Percentiles rank a stretch among this genome's conserved stretches.
phyloP scores from a whole-genome alignment of 1,284 basidiomycete species.

The Sporisorium graminicola region DNA sequence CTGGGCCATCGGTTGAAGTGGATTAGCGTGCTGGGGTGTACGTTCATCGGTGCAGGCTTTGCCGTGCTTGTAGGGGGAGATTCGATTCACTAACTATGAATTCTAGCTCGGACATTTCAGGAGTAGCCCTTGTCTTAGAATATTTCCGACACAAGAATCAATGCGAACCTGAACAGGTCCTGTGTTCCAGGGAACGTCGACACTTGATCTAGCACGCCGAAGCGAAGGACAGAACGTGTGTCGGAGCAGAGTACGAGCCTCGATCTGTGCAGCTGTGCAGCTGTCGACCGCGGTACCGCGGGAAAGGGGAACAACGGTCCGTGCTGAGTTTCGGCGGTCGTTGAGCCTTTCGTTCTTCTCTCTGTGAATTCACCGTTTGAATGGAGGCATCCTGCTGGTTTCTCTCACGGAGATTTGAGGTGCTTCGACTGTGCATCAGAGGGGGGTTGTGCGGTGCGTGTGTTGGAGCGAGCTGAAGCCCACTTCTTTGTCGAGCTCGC shows the following conservation, averaged over 20 bases:
- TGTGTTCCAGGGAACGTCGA: neutral
- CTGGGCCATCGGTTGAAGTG: constrained; percentile 58
- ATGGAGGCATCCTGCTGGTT: neutral
- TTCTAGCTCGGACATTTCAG: neutral
- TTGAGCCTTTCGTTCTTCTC: neutral
- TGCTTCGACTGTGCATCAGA: neutral
- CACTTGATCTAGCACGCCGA: neutral
- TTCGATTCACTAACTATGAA: constrained; percentile 26
- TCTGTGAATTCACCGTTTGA: neutral
- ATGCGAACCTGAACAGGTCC: neutral
- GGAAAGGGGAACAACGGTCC: neutral
- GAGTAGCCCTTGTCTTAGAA: too few relatives aligned
- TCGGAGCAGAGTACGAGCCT: neutral
- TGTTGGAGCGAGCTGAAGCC: neutral
- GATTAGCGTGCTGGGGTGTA: constrained; percentile 60
- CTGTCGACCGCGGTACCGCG: too few relatives aligned
- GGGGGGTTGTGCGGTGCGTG: neutral
- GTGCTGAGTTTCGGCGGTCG: neutral
- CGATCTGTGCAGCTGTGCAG: constrained; percentile 1
- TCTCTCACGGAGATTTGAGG: neutral
- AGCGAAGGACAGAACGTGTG: too few relatives aligned
- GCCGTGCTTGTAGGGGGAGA: constrained; percentile 54
- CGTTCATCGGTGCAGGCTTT: constrained; percentile 62
- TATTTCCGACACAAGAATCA: neutral
- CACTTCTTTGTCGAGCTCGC: constrained; percentile 1